These are phyloP conservation scores for Kodamaea suecica DNA, from an alignment of 1,139 yeast genomes.

Conservation along the genomic window DNA sequence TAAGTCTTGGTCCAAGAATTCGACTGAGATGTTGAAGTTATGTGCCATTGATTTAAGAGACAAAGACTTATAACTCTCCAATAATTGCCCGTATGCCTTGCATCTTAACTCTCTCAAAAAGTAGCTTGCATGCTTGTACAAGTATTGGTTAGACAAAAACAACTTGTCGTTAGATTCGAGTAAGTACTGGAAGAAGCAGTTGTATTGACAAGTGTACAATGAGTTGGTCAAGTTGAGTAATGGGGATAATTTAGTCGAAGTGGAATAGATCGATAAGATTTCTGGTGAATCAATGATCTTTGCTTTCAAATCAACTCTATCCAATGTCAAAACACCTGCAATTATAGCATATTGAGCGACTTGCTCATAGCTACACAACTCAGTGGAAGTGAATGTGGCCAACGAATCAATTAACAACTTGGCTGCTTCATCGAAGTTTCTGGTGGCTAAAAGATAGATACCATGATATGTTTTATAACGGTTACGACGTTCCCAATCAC, in stretches of 20 bases:
- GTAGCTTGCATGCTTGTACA: slow-evolving; percentile 75
- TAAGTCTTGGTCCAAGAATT: slow-evolving; percentile 77
- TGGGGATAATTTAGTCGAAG: slow-evolving; percentile 68
- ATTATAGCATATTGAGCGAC: slow-evolving; percentile 86
- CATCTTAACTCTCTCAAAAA: slow-evolving; percentile 92
- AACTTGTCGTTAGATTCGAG: slow-evolving; percentile 76
- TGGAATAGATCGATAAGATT: slow-evolving; percentile 73
- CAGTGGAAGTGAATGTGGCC: slow-evolving; percentile 96
- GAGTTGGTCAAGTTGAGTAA: slow-evolving; percentile 82
- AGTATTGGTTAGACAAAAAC: slow-evolving; percentile 69
- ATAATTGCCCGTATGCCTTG: slow-evolving; percentile 89
- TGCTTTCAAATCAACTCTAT: slow-evolving; percentile 77
- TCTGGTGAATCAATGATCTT: slow-evolving; percentile 94
- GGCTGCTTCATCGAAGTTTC: slow-evolving; percentile 84
- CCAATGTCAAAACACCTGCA: slow-evolving; percentile 79
- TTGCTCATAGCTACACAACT: slow-evolving; percentile 83
- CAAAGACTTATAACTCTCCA: slow-evolving; percentile 90
- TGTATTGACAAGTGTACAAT: slow-evolving; percentile 85
- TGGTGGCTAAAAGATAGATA: slow-evolving; percentile 74
- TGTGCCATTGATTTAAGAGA: slow-evolving; percentile 91
- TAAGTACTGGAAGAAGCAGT: slow-evolving; percentile 72
- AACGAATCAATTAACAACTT: slow-evolving; percentile 81
- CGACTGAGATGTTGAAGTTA: slow-evolving; percentile 83
- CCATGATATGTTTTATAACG: slow-evolving; percentile 91
- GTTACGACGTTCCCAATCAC: slow-evolving; percentile 99